Percentiles rank a stretch among this genome's conserved stretches.
Evolutionary conservation across 106 monocot genomes (phyloP).

Genomic region (Dioscorea alata): DNA sequence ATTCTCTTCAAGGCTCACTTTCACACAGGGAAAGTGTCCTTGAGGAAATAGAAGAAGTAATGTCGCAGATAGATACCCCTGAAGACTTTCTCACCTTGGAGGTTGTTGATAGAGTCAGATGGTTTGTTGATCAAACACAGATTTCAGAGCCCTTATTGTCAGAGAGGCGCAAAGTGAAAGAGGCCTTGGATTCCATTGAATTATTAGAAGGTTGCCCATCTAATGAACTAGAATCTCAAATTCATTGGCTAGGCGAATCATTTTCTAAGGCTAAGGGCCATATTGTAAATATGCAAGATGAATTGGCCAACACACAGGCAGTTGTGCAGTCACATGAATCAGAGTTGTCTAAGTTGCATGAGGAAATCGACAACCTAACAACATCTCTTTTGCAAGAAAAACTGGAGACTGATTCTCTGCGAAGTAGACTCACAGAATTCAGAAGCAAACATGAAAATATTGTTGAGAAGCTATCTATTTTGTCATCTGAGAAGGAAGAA

Average conservation of each 20-base stretch:
- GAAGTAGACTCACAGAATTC: conserved; percentile 35
- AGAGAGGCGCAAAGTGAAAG: conserved; percentile 33
- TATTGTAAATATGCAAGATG: conserved; percentile 25
- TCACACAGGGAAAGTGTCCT: conserved; percentile 43
- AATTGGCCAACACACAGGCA: conserved; percentile 18
- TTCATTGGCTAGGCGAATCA: conserved; percentile 43
- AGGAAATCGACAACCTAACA: conserved; percentile 39
- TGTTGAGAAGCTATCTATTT: conserved; percentile 29
- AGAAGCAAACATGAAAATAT: conserved; percentile 30
- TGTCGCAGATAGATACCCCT: conserved; percentile 25
- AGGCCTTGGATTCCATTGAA: conserved; percentile 35
- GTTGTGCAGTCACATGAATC: conserved; percentile 28
- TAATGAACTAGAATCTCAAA: conserved; percentile 33
- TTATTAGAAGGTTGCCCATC: conserved; percentile 45
- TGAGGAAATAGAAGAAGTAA: conserved; percentile 46
- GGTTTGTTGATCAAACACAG: conserved; percentile 57
- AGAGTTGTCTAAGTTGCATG: conserved; percentile 26
- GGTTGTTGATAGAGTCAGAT: conserved; percentile 42
- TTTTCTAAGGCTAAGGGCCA: conserved; percentile 32
- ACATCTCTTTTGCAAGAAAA: conserved; percentile 36
- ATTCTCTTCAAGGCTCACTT: conserved; percentile 50
- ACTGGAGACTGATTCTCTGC: conserved; percentile 32
- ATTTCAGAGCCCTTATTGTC: conserved; percentile 19
- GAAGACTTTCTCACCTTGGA: conserved; percentile 40
- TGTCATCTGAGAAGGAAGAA: conserved; percentile 42